Base-by-base conservation (phyloP, 345 rosid species). In the Ailanthus altissimus region DNA sequence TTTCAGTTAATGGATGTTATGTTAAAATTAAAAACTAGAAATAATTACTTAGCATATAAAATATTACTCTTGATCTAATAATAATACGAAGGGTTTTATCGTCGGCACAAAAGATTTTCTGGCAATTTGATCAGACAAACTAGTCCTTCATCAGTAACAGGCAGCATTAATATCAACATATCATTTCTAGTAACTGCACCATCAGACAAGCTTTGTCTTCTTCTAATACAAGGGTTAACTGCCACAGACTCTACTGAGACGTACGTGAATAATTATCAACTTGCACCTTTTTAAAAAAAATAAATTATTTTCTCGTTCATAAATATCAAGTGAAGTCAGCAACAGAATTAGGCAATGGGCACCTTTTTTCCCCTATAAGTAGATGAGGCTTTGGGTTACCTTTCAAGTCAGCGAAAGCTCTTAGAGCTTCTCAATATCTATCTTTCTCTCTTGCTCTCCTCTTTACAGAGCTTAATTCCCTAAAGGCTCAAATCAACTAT, bases 311-410 rank as follows among this genome's bases (percentile, higher is more conserved):
- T 20, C 47, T 51, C 28, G 20, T 68, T 68, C 57, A 68, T 0
- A 51, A 53, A 32, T 54, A 51, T 70, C 8, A 54, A 3, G n/a
- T 56, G 65, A 42, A 23, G 23, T 72, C 75, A 57, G 23, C 66
- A 1, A 40, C 1, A 56, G 7, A 42, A 18, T 8, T 14, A 11
- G 64, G 51, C 23, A 8, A 54, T 21, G 7, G 51, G 54, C 14
- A 42, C 21, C 50, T 42, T 3, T 58, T 23, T 53, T 57, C 20
- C 6, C 25, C 43, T 61, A 74, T 74, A 74, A 74, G 61, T 46
- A 74, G 68, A 32, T 32, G 38, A 61, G 77, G 58, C 7, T 26
- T 2, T 28, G 45, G 47, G 4, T 40, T 12, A 18, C 23, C 50
- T 70, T 10, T 54, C 12, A 54, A 8, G 16, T 21, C 74, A 71